Evolutionary conservation across 2,329 filamentous ascomycete species (phyloP).

Genomic region (Aspergillus pseudonomiae): DNA sequence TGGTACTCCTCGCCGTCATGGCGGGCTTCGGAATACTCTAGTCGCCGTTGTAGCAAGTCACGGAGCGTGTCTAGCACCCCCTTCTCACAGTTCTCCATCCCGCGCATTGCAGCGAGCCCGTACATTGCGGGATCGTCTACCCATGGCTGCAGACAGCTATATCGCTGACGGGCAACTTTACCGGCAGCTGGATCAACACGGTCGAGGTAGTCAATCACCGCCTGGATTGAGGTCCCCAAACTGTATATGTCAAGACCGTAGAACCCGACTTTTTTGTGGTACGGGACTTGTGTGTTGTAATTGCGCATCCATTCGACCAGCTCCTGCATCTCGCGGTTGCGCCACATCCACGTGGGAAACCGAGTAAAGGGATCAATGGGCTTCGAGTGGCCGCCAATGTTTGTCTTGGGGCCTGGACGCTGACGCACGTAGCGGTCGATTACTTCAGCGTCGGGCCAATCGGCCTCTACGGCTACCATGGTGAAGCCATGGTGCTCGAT

Average conservation of each 20-base stretch:
- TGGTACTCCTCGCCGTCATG: slow-evolving; percentile 53
- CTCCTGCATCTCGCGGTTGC: slow-evolving; percentile 55
- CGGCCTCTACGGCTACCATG: slow-evolving; percentile 55
- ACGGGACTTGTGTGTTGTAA: slow-evolving; percentile 41
- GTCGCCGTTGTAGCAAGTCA: slow-evolving; percentile 46
- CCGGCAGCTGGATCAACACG: slow-evolving; percentile 48
- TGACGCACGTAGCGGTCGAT: slow-evolving; percentile 56
- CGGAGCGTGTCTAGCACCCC: slow-evolving; percentile 51
- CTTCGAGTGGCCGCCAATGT: slow-evolving; percentile 29
- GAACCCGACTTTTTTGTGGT: slow-evolving; percentile 43
- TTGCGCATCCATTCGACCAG: slow-evolving; percentile 57
- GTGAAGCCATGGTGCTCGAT: slow-evolving; percentile 56
- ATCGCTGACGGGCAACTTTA: slow-evolving; percentile 48
- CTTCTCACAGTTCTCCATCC: slow-evolving; percentile 51
- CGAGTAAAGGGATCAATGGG: slow-evolving; percentile 49
- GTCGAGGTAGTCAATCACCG: slow-evolving; percentile 55
- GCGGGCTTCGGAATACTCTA: slow-evolving; percentile 42
- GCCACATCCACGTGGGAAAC: slow-evolving; percentile 62
- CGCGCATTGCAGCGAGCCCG: slow-evolving; percentile 46
- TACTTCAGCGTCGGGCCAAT: slow-evolving; percentile 58
- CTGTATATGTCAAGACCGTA: slow-evolving; percentile 59
- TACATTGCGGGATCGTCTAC: slow-evolving; percentile 54
- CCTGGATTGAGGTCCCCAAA: slow-evolving; percentile 50
- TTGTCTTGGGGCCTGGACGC: slow-evolving; percentile 42
- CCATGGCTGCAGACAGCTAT: slow-evolving; percentile 53